Evolutionary conservation across 2,329 filamentous ascomycete species (phyloP).

Genomic region (Alternaria brassicicola): DNA sequence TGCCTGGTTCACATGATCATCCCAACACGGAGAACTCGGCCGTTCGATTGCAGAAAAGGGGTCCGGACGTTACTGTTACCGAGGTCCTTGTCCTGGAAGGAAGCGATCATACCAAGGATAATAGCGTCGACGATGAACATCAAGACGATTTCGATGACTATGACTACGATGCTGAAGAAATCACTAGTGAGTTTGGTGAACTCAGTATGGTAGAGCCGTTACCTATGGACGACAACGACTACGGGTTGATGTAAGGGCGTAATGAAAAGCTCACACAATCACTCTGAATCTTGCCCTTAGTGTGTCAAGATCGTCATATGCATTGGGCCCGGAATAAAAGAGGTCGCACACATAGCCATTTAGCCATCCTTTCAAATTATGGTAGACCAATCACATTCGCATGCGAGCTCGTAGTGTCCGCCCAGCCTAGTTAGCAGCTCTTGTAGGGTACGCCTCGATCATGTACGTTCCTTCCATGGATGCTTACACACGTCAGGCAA

Average conservation of each 20-base stretch:
- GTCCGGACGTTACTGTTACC: slow-evolving; percentile 15
- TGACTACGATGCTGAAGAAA: slow-evolving; percentile 22
- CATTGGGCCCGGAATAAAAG: not conserved
- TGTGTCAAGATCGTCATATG: not conserved
- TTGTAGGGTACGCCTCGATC: not conserved
- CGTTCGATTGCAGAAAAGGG: slow-evolving; percentile 1
- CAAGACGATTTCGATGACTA: slow-evolving; percentile 3
- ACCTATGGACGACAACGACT: slow-evolving; percentile 34
- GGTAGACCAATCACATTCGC: not conserved
- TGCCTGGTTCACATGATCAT: not conserved
- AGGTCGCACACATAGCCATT: not conserved
- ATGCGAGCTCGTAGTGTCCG: not conserved
- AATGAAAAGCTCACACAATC: not conserved
- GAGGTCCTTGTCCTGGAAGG: slow-evolving; percentile 8
- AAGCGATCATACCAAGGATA: slow-evolving; percentile 2
- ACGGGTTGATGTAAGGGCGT: slow-evolving; percentile 27
- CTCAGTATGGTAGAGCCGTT: slow-evolving; percentile 37
- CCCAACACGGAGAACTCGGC: not conserved
- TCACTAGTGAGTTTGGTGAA: slow-evolving; percentile 37
- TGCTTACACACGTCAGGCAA: not conserved
- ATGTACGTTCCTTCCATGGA: not conserved
- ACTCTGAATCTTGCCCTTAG: not conserved
- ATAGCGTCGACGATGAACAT: not conserved
- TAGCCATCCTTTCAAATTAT: not conserved
- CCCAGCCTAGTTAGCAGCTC: not conserved